These are phyloP conservation scores for Adiantum capillusveneris DNA, from an alignment of 75 land plant species.

Conservation along the genomic window DNA sequence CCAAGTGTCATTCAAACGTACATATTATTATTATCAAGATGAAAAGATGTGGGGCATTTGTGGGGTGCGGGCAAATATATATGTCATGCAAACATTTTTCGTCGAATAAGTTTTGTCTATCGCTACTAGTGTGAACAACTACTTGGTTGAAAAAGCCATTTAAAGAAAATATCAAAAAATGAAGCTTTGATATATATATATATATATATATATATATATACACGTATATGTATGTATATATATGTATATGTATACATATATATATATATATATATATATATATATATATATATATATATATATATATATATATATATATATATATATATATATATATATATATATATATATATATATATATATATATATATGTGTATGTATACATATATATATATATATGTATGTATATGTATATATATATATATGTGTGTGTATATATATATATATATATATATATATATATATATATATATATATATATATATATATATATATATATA, in stretches of 20 bases:
- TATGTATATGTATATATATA: neutral
- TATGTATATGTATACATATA: neutral
- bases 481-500: neutral
- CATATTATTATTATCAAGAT: no score
- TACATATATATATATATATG: neutral
- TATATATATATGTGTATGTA: neutral
- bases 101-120: no score
- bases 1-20: no score
- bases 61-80: no score
- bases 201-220: neutral
- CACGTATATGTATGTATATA: neutral
- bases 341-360: neutral
- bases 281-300: neutral
- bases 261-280: neutral
- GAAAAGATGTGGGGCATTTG: no score
- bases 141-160: no score
- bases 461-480: neutral
- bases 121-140: no score
- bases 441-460: neutral
- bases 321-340: neutral
- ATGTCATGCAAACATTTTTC: no score
- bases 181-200: neutral
- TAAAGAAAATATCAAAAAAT: no score
- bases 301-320: neutral
- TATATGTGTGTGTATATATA: neutral